Base-by-base conservation (phyloP, 2,329 filamentous ascomycete species). In the Sporothrix euskadiensis region DNA sequence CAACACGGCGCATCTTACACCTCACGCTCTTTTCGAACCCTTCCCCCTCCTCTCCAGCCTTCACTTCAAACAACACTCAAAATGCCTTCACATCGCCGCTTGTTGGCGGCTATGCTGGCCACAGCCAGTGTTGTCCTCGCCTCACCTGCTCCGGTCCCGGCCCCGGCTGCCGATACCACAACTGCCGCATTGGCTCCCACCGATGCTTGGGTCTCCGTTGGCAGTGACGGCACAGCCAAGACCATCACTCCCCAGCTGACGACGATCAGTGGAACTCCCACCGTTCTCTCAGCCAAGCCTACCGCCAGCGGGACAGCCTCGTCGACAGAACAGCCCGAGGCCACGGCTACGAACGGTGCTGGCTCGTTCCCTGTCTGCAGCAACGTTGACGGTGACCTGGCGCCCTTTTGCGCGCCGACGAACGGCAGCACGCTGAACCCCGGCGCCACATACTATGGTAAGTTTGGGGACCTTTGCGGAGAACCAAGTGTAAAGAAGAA, bases 391-490 rank as follows among this genome's bases (percentile, higher is more conserved):
- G 85, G 84, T 44, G 78, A 79, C 19, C 78, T 82, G 73, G 84
- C 83, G 73, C 88, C 88, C 0, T 88, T 88, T 76, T 89, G 88
- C 78, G 79, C 81, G 16, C 88, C 88, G 0, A 78, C 80, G 9
- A 77, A 80, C 19, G 83, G 83, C 73, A 83, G 82, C 71, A 82
- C 82, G 9, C 79, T 89, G 32, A 82, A 83, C 73, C 81, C 82
- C 1, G 85, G 81, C 41, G 80, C 77, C 14, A 86, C 83, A 0
- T 88, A 89, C 79, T 89, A 88, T 76, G 80, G 87, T 88, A 78
- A 74, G 83, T 76, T 30, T 5, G 44, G 44, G 14, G 14, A 49
- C 44, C 10, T 49, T 19, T 14, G 14, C 44, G 14, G 14, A 16
- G 4, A 3, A 49, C 9, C 26, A 2, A 26, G 26, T 26, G 2